phyloP scores from a whole-genome alignment of 129 eudicot species.

The carrot (Daucus carota) region DNA sequence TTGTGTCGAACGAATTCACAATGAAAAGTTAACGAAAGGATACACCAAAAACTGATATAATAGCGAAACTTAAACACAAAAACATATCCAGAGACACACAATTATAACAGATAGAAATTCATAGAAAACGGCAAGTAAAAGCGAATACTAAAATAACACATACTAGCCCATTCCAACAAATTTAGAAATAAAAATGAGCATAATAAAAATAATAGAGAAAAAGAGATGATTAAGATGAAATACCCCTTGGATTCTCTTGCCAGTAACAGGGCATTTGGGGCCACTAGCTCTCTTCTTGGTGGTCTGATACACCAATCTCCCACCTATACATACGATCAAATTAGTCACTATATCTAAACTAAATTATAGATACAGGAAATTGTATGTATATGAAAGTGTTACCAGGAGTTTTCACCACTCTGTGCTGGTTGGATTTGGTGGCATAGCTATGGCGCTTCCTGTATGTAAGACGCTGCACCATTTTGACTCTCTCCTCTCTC shows the following conservation, averaged over 20 bases:
- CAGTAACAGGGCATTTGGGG: constrained; percentile 65
- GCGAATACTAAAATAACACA: no score
- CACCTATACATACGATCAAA: constrained; percentile 29
- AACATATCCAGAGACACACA: no score
- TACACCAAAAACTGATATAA: no score
- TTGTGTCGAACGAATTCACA: no score
- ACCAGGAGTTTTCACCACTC: constrained; percentile 76
- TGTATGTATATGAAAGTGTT: background rate
- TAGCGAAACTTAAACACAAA: no score
- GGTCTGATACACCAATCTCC: constrained; percentile 54
- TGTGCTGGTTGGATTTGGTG: constrained; percentile 66
- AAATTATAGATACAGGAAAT: background rate
- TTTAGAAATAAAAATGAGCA: no score
- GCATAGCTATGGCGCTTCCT: constrained; percentile 70
- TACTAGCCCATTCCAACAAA: no score
- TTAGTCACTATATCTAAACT: no score
- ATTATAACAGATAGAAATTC: no score
- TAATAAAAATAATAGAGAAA: background rate
- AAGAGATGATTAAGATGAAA: background rate
- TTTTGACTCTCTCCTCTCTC: constrained; percentile 21
- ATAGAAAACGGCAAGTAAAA: no score
- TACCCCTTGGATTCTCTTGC: constrained; percentile 82
- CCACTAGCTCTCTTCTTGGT: constrained; percentile 82
- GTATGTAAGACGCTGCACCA: constrained; percentile 77
- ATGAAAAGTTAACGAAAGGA: no score